phyloP scores from a whole-genome alignment of 352 stramenopile species.

The Phytophthora boehmeriae region DNA sequence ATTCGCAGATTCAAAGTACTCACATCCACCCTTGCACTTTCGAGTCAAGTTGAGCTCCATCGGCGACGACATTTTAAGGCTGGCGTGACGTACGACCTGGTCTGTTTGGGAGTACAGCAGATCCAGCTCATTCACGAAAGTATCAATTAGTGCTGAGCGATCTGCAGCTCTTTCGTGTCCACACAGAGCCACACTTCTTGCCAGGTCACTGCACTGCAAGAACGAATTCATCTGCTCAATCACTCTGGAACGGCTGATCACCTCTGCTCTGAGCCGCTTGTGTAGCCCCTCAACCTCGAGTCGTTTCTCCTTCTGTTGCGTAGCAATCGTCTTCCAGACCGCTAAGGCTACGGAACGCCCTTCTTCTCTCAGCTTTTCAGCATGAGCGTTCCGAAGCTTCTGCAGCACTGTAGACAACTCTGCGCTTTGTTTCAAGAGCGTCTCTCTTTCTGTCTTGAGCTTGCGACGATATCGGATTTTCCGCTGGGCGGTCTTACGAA shows the following conservation, averaged over 20 bases:
- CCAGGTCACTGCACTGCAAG: constrained; percentile 6
- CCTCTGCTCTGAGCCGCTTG: constrained; percentile 1
- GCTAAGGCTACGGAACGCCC: neutral
- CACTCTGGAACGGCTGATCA: constrained; percentile 4
- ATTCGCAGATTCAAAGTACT: too few species aligned
- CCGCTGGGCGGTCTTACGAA: neutral
- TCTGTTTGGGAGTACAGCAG: constrained; percentile 30
- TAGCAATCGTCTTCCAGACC: constrained; percentile 9
- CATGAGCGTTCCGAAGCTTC: neutral
- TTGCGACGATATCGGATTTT: constrained; percentile 9
- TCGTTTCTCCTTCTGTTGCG: constrained; percentile 17
- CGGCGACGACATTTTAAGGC: constrained; percentile 18
- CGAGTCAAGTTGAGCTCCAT: constrained; percentile 14
- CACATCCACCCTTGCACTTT: too few species aligned
- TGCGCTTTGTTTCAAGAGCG: constrained; percentile 8
- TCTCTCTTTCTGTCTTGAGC: constrained; percentile 14
- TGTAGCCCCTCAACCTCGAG: constrained; percentile 11
- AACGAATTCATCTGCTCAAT: constrained; percentile 22
- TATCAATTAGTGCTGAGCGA: constrained; percentile 13
- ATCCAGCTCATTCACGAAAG: constrained; percentile 33
- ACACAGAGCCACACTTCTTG: too few species aligned
- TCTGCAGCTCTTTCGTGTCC: neutral
- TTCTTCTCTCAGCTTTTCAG: neutral
- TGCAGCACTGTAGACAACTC: constrained; percentile 6
- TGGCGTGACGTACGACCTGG: constrained; percentile 12